A percentile compares a stretch with the other conserved stretches of the same genome.
phyloP scores from a whole-genome alignment of 345 rosid species.

The Abelmoschus esculentus region DNA sequence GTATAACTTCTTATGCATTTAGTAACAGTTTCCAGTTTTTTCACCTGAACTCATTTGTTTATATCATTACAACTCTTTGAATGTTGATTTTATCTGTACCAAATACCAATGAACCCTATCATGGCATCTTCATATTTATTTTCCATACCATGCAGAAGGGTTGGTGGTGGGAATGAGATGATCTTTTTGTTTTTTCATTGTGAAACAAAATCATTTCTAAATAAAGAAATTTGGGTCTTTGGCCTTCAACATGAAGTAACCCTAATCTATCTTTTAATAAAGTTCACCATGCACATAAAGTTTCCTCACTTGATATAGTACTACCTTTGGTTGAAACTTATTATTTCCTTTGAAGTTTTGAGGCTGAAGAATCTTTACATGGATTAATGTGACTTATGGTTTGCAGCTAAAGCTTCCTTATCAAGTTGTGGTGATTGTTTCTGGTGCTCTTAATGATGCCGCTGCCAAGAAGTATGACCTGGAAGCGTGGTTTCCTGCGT shows the following conservation, averaged over 20 bases:
- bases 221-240: background rate
- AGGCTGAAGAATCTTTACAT: background rate
- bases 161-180: background rate
- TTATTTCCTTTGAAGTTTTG: background rate
- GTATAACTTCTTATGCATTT: slow-evolving; percentile 23
- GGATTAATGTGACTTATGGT: background rate
- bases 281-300: background rate
- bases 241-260: background rate
- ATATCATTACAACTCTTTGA: background rate
- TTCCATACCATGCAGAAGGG: background rate
- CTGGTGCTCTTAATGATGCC: slow-evolving; percentile 33
- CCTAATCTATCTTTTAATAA: background rate
- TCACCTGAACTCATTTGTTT: background rate
- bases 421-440: slow-evolving; percentile 73
- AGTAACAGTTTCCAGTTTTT: background rate
- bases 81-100: background rate
- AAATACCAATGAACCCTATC: background rate
- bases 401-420: slow-evolving; percentile 80
- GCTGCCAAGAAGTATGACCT: slow-evolving; percentile 96
- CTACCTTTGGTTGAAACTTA: background rate
- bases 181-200: background rate
- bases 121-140: background rate
- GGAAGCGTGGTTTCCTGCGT: slow-evolving; percentile 96
- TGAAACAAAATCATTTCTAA: background rate
- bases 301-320: background rate